These are phyloP conservation scores for Suillus lakei DNA, from an alignment of 768 basidiomycete genomes.

Conservation along the genomic window DNA sequence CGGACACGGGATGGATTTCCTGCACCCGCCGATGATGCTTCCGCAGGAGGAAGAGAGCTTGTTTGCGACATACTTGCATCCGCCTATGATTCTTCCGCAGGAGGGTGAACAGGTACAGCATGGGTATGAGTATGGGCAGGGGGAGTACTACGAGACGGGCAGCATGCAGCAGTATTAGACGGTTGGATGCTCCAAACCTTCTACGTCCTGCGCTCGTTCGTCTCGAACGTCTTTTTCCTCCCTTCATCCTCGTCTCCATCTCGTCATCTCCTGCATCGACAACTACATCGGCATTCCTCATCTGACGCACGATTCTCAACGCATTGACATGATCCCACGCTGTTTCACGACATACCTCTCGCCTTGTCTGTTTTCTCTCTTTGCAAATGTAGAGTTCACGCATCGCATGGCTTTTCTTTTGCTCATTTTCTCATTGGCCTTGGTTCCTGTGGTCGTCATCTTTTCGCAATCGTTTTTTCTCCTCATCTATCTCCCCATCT, in stretches of 20 bases:
- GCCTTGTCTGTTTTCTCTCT: background rate
- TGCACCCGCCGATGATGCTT: slow-evolving; percentile 65
- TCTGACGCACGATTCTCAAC: slow-evolving; percentile 2
- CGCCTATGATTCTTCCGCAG: slow-evolving; percentile 55
- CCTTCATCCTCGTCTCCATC: background rate
- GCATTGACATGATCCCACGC: background rate
- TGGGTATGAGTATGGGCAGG: slow-evolving; percentile 22
- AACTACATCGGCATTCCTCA: background rate
- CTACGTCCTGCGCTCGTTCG: background rate
- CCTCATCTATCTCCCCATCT: background rate
- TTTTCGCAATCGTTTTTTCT: background rate
- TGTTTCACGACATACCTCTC: background rate
- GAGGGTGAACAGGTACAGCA: slow-evolving; percentile 33
- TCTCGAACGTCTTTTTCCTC: slow-evolving; percentile 10
- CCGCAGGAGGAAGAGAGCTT: slow-evolving; percentile 70
- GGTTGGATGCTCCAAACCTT: background rate
- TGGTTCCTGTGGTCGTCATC: background rate
- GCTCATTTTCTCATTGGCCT: background rate
- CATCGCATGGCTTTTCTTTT: background rate
- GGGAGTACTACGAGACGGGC: slow-evolving; percentile 39
- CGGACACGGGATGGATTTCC: slow-evolving; percentile 58
- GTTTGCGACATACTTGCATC: slow-evolving; percentile 57
- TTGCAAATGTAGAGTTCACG: slow-evolving; percentile 1
- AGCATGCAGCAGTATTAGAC: slow-evolving; percentile 39
- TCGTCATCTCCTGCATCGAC: background rate